These are phyloP conservation scores for Geosmithia morbida DNA, from an alignment of 2,329 filamentous ascomycete species.

Conservation along the genomic window DNA sequence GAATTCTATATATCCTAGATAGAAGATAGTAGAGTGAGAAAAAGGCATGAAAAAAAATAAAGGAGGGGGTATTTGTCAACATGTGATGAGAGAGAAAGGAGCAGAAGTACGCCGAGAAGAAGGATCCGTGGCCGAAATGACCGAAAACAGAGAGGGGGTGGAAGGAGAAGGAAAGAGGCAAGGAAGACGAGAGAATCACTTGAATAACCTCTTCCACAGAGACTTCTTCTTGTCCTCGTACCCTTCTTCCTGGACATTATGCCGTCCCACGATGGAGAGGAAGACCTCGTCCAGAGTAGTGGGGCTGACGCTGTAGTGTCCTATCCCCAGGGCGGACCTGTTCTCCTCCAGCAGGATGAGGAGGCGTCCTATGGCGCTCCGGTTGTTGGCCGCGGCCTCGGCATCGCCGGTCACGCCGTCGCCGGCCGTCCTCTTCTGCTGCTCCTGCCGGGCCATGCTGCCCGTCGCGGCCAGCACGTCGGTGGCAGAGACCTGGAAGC, in stretches of 20 bases:
- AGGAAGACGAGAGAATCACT: background rate
- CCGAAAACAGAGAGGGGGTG: background rate
- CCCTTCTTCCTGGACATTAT: slow-evolving; percentile 65
- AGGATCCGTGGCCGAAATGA: too few species aligned
- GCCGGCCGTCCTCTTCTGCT: background rate
- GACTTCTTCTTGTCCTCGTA: slow-evolving; percentile 20
- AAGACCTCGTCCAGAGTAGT: slow-evolving; percentile 89
- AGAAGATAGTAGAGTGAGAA: too few species aligned
- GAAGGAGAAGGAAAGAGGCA: too few species aligned
- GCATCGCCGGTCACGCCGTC: background rate
- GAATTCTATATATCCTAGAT: too few species aligned
- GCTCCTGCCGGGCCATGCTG: slow-evolving; percentile 1
- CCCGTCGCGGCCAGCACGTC: slow-evolving; percentile 15
- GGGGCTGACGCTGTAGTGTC: slow-evolving; percentile 76
- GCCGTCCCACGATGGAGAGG: slow-evolving; percentile 65
- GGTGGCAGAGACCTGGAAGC: slow-evolving; percentile 59
- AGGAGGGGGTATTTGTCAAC: too few species aligned
- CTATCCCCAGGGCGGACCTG: slow-evolving; percentile 53
- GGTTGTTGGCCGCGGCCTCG: slow-evolving; percentile 8
- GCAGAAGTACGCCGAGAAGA: too few species aligned
- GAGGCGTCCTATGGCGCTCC: slow-evolving; percentile 49
- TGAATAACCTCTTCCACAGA: slow-evolving; percentile 5
- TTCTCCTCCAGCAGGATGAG: slow-evolving; percentile 62
- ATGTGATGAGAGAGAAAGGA: too few species aligned
- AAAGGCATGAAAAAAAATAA: too few species aligned